Evolutionary conservation across 768 basidiomycete genomes (phyloP).

Genomic region (Pleurotus pulmonarius): DNA sequence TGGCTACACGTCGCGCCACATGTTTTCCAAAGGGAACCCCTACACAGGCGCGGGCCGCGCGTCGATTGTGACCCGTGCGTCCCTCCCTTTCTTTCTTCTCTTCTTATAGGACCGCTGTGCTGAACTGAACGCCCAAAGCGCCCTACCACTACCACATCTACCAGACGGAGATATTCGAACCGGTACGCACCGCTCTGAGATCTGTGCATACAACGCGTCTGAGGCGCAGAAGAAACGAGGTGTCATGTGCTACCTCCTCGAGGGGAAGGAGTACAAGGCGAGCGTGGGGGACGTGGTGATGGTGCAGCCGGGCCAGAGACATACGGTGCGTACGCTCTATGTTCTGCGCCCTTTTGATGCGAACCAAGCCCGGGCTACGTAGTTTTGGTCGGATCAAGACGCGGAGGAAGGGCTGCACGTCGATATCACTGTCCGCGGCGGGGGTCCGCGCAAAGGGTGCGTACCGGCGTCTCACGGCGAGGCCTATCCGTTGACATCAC

Average conservation of each 20-base stretch:
- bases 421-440: not conserved
- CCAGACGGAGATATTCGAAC: not conserved
- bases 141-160: not conserved
- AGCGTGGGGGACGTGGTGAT: not conserved
- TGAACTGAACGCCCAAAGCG: not conserved
- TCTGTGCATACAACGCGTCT: not conserved
- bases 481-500: not conserved
- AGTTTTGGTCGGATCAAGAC: not conserved
- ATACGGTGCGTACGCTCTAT: not conserved
- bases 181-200: not conserved
- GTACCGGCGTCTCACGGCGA: not conserved
- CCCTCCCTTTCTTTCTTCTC: not conserved
- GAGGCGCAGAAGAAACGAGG: not conserved
- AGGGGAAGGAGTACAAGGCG: conserved; percentile 1
- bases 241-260: conserved; percentile 5
- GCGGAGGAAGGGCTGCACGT: not conserved
- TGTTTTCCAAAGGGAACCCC: not conserved
- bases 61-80: not conserved
- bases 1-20: not conserved
- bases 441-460: not conserved
- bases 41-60: not conserved
- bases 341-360: not conserved
- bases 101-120: not conserved
- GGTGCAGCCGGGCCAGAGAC: not conserved
- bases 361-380: too few relatives aligned